Percentiles rank a stretch among this genome's conserved stretches.
Conservation (phyloP, 2,329 filamentous ascomycete genomes). For the Cladosporium sp. region DNA sequence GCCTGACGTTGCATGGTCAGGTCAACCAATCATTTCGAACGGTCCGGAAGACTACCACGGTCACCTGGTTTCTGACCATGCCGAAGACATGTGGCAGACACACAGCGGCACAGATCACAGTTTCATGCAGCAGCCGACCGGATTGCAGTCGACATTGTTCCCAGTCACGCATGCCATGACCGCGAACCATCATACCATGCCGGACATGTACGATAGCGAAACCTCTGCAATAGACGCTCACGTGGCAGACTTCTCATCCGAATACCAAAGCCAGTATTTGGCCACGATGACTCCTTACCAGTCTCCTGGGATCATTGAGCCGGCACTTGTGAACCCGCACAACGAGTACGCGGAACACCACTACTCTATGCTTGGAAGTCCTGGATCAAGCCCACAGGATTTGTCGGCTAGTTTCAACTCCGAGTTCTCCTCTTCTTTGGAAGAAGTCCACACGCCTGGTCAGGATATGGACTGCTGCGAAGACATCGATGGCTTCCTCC, state of each 20-base stretch:
- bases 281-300: not conserved
- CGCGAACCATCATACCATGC: not conserved
- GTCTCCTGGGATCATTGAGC: constrained; percentile 27
- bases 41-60: not conserved
- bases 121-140: constrained; percentile 4
- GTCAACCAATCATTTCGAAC: not conserved
- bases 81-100: constrained; percentile 1
- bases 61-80: constrained; percentile 1
- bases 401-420: constrained; percentile 15
- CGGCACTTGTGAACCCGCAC: constrained; percentile 31
- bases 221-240: not conserved
- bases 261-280: not conserved
- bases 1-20: constrained; percentile 4
- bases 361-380: constrained; percentile 23
- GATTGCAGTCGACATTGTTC: constrained; percentile 16
- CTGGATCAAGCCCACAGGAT: constrained; percentile 14
- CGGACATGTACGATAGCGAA: not conserved
- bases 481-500: constrained; percentile 30
- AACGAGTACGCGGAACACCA: constrained; percentile 28
- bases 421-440: not conserved
- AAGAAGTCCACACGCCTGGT: constrained; percentile 10
- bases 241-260: not conserved
- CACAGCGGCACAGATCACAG: not conserved
- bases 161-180: constrained; percentile 7
- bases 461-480: constrained; percentile 26